Conservation (phyloP, 768 basidiomycete genomes). For the Phlebiopsis gigantea region DNA sequence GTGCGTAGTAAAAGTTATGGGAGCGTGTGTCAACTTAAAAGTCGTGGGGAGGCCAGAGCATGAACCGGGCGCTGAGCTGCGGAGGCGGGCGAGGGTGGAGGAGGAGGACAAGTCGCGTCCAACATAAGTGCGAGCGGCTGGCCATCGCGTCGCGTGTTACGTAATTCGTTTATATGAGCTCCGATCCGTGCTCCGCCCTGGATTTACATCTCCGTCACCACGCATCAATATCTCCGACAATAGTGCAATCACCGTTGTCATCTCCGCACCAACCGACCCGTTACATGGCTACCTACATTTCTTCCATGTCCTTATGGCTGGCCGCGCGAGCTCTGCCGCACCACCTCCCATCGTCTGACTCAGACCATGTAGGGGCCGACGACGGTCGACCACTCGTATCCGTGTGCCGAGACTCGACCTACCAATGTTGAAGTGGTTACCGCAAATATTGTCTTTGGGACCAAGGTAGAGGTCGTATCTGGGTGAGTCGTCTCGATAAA, state of each 20-base stretch:
- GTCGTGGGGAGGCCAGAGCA: constrained; percentile 21
- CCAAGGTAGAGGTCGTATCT: too few species aligned
- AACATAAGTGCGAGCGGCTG: constrained; percentile 13
- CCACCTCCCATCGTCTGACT: not conserved
- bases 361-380: not conserved
- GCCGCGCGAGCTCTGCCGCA: not conserved
- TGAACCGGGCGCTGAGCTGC: constrained; percentile 11
- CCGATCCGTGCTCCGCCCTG: not conserved
- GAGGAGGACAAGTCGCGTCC: constrained; percentile 11
- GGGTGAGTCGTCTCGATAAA: too few species aligned
- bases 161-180: constrained; percentile 6
- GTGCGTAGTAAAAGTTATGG: constrained; percentile 13
- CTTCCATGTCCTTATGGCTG: too few species aligned
- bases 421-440: too few species aligned
- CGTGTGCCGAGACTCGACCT: too few species aligned
- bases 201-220: not conserved
- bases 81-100: constrained; percentile 1
- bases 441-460: too few species aligned
- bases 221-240: too few species aligned
- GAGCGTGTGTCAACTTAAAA: constrained; percentile 8
- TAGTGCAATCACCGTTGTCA: not conserved
- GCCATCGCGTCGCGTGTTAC: constrained; percentile 21
- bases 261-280: not conserved
- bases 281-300: too few species aligned
- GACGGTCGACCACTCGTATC: not conserved